Evolutionary conservation across 2,329 filamentous ascomycete genomes (phyloP).

Genomic region (Diaporthe batatas): DNA sequence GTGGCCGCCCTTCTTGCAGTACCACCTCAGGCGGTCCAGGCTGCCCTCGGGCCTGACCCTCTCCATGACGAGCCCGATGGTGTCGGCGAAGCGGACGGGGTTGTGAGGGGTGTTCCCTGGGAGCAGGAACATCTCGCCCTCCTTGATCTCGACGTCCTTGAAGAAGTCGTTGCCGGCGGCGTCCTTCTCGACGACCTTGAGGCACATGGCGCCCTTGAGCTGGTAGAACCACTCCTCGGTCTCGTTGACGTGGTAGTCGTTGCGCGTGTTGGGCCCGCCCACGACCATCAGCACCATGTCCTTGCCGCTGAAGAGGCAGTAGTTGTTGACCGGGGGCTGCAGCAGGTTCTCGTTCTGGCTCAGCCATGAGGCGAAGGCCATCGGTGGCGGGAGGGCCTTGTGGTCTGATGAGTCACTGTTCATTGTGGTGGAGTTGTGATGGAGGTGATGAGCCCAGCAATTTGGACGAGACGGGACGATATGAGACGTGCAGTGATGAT

Average conservation of each 20-base stretch:
- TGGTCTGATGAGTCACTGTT: conserved; percentile 25
- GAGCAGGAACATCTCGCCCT: conserved; percentile 44
- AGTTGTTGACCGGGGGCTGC: conserved; percentile 46
- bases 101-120: conserved; percentile 45
- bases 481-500: no score
- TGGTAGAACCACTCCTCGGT: conserved; percentile 47
- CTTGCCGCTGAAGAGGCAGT: conserved; percentile 45
- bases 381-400: conserved; percentile 42
- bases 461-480: no score
- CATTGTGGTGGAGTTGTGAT: conserved; percentile 16
- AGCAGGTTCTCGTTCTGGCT: conserved; percentile 41
- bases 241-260: conserved; percentile 46
- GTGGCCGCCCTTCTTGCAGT: conserved; percentile 45
- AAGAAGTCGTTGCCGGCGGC: conserved; percentile 34
- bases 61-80: conserved; percentile 45
- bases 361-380: conserved; percentile 45
- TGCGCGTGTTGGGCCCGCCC: conserved; percentile 45
- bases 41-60: conserved; percentile 43
- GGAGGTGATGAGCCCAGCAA: background rate
- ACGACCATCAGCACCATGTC: conserved; percentile 46
- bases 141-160: conserved; percentile 43
- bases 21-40: conserved; percentile 44
- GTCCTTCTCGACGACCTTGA: conserved; percentile 42
- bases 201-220: conserved; percentile 45
- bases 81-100: conserved; percentile 44